phyloP scores from a whole-genome alignment of 2,329 filamentous ascomycete species.

The Cladosporium oxysporum region DNA sequence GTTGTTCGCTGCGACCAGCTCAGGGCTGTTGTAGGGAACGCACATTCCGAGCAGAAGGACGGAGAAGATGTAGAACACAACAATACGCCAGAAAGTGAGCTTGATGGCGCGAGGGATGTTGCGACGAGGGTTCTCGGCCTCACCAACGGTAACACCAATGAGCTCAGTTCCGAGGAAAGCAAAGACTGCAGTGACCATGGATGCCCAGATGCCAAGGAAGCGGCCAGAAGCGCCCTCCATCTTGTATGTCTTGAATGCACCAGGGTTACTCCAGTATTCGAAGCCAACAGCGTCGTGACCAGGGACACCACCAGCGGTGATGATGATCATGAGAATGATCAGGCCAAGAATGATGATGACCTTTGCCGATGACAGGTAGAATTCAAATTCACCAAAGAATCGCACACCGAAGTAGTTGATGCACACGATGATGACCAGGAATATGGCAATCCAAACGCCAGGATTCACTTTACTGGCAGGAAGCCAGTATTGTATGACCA shows the following conservation, averaged over 20 bases:
- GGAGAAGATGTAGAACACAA: constrained; percentile 75
- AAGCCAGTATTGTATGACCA: constrained; percentile 80
- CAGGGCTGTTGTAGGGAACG: constrained; percentile 67
- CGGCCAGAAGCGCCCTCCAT: constrained; percentile 39
- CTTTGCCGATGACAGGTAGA: constrained; percentile 52
- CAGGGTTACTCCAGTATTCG: constrained; percentile 46
- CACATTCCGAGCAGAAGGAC: constrained; percentile 76
- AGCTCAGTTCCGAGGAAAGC: constrained; percentile 77
- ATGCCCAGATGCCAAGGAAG: constrained; percentile 47
- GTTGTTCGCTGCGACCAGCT: constrained; percentile 53
- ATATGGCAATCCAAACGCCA: constrained; percentile 73
- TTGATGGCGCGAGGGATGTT: constrained; percentile 77
- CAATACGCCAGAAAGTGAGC: constrained; percentile 78
- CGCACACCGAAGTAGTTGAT: constrained; percentile 63
- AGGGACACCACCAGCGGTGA: constrained; percentile 34
- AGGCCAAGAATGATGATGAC: constrained; percentile 49
- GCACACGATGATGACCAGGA: constrained; percentile 45
- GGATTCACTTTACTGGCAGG: constrained; percentile 60
- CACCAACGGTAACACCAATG: constrained; percentile 75
- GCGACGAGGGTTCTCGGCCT: constrained; percentile 76
- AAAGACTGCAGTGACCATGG: constrained; percentile 73
- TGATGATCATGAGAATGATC: constrained; percentile 44
- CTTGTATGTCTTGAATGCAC: constrained; percentile 47
- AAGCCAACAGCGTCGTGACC: constrained; percentile 42
- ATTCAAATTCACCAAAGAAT: constrained; percentile 53